Evolutionary conservation across 257 asterid species (phyloP), one percentile per base, ranked within the genome.

Genomic region (Petunia secreta): DNA sequence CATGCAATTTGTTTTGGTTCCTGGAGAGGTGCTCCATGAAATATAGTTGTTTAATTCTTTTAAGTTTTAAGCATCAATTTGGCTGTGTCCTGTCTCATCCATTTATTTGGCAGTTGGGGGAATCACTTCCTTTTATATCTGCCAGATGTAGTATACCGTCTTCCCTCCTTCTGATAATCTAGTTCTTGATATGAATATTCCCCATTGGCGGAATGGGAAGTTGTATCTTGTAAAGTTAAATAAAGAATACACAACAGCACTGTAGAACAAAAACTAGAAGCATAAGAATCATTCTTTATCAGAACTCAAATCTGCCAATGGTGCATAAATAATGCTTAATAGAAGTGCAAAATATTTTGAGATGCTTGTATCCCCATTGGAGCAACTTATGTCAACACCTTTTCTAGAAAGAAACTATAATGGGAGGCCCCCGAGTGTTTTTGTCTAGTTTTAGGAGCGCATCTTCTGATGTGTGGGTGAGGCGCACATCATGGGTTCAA

Each of bases 1-100:
- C 73, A 2, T 64, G 73, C 73, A 39, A 25, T 25, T 25, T 25
- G 25, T 25, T 10, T 64, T 93, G 93, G 73, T n/a, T 40, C 73
- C 25, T 25, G 25, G 25, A 25, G 25, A 25, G 11, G 5, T 63
- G 44, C 50, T 64, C 73, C 14, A 11, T 64, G 15, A 15, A 64
- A 38, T 16, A 63, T 63, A 63, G 69, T 63, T 63, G 13, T 39
- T 5, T 64, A n/a, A 5, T 38, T 8, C 16, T 14, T 13, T 64
- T 37, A 62, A 11, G 10, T 37, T 37, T 64, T 64, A 39, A 1
- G 48, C 4, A 48, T 16, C n/a, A 36, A 62, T 34, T 34, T 63
- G 44, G 16, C 68, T 25, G 39, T 8, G 10, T 38, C 69, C 8
- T 59, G 7, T 16, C 7, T 60, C 11, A 60, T 25, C 65, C 65